Percentiles rank a stretch among this genome's conserved stretches.
Conservation (phyloP, 2,329 filamentous ascomycete species). For the Ophiostoma montium region DNA sequence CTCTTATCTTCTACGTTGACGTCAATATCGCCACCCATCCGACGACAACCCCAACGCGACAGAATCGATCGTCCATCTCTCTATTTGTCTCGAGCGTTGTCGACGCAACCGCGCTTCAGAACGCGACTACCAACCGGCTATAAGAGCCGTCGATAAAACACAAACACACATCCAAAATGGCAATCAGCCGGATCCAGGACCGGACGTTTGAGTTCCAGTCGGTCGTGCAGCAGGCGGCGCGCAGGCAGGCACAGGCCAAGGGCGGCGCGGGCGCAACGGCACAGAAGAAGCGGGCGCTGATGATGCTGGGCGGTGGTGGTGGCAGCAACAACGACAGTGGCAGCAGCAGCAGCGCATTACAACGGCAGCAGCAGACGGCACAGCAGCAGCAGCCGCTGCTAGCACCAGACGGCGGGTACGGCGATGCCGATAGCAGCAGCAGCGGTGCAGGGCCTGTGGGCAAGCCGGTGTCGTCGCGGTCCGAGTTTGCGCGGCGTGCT, state of each 20-base stretch:
- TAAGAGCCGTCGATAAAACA: too few relatives aligned
- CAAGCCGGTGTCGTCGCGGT: conserved; percentile 28
- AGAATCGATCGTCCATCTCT: too few relatives aligned
- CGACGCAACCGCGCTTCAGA: too few relatives aligned
- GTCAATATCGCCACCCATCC: too few relatives aligned
- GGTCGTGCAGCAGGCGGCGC: conserved; percentile 76
- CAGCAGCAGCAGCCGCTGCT: conserved; percentile 44
- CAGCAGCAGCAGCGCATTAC: not conserved
- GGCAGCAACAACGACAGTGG: not conserved
- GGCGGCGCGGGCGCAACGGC: conserved; percentile 30
- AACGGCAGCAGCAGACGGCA: not conserved
- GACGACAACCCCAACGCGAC: too few relatives aligned
- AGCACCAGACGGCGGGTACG: not conserved
- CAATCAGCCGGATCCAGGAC: conserved; percentile 75
- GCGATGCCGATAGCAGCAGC: conserved; percentile 39
- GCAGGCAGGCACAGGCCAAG: conserved; percentile 62
- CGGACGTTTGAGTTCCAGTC: conserved; percentile 90
- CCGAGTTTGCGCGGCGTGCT: conserved; percentile 85
- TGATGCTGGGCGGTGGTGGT: conserved; percentile 9
- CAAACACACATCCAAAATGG: conserved; percentile 30
- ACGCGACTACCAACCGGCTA: too few relatives aligned
- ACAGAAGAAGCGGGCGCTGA: conserved; percentile 36
- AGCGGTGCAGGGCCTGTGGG: conserved; percentile 51
- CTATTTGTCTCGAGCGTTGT: too few relatives aligned
- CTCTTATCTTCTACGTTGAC: too few relatives aligned